These are phyloP conservation scores for Capronia coronata DNA, from an alignment of 2,329 filamentous ascomycete genomes.

Conservation along the genomic window DNA sequence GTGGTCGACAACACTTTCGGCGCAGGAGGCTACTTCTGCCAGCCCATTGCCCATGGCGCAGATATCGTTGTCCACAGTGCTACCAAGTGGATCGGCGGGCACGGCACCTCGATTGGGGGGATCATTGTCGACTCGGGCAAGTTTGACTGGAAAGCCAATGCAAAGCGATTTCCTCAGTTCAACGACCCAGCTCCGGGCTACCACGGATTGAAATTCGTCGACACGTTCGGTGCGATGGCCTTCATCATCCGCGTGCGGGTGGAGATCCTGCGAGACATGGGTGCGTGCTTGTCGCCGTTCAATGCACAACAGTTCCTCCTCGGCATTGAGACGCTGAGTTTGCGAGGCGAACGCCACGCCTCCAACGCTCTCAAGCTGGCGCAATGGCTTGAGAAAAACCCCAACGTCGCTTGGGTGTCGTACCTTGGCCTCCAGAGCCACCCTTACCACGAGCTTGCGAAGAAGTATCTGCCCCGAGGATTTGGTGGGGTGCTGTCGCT, in stretches of 20 bases:
- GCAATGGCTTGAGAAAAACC: constrained; percentile 72
- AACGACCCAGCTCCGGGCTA: constrained; percentile 81
- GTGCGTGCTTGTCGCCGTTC: constrained; percentile 77
- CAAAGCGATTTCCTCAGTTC: constrained; percentile 83
- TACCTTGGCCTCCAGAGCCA: constrained; percentile 86
- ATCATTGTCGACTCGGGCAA: constrained; percentile 76
- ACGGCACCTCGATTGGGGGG: constrained; percentile 75
- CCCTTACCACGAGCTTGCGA: constrained; percentile 68
- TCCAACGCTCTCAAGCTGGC: constrained; percentile 75
- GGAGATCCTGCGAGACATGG: constrained; percentile 83
- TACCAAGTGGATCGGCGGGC: constrained; percentile 89
- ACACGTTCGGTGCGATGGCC: constrained; percentile 75
- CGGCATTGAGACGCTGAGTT: constrained; percentile 80
- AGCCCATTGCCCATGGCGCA: constrained; percentile 76
- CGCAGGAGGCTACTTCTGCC: constrained; percentile 75
- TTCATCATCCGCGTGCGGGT: constrained; percentile 83
- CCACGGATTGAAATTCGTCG: constrained; percentile 90
- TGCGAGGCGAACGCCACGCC: constrained; percentile 80
- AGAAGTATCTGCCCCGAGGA: constrained; percentile 77
- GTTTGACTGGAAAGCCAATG: constrained; percentile 80
- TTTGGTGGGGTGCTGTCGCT: constrained; percentile 90
- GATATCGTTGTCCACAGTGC: constrained; percentile 87
- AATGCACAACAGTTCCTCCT: constrained; percentile 86
- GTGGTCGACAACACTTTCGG: constrained; percentile 84
- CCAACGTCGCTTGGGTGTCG: constrained; percentile 84